Evolutionary conservation across 2,329 filamentous ascomycete species (phyloP).

Genomic region (Penicillium sp.): DNA sequence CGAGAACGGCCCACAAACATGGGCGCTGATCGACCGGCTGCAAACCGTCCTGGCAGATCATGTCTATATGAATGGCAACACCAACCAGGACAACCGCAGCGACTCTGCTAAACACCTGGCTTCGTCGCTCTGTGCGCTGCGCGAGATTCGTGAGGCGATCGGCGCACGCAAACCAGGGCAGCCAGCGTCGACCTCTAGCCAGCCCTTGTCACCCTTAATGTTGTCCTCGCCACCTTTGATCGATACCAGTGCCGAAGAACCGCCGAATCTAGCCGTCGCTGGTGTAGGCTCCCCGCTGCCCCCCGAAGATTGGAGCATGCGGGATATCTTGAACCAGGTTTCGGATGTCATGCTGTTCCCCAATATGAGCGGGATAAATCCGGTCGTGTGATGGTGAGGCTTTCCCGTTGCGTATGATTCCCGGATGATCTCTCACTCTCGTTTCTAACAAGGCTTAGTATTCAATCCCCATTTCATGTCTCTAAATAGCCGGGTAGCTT

Average conservation of each 20-base stretch:
- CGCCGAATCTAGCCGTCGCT: constrained; percentile 10
- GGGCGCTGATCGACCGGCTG: constrained; percentile 38
- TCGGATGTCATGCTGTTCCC: constrained; percentile 47
- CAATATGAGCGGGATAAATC: constrained; percentile 32
- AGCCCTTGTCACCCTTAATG: constrained; percentile 13
- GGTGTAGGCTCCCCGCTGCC: constrained; percentile 9
- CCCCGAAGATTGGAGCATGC: constrained; percentile 36
- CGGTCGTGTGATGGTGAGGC: constrained; percentile 18
- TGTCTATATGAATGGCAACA: constrained; percentile 36
- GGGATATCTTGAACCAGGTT: constrained; percentile 41
- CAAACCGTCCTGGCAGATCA: constrained; percentile 41
- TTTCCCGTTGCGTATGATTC: too few species aligned
- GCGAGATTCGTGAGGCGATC: constrained; percentile 41
- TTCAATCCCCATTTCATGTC: too few species aligned
- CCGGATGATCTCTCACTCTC: too few species aligned
- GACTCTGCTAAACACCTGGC: constrained; percentile 44
- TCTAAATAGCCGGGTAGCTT: too few species aligned
- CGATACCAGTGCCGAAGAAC: constrained; percentile 12
- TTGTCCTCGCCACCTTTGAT: constrained; percentile 27
- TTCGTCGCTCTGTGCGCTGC: constrained; percentile 41
- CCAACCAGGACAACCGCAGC: constrained; percentile 36
- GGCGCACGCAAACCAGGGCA: constrained; percentile 22
- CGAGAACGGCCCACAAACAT: constrained; percentile 36
- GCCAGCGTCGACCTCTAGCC: background rate
- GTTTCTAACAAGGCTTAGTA: too few species aligned